A percentile compares a stretch with the other conserved stretches of the same genome.
Evolutionary conservation across 2,329 filamentous ascomycete genomes (phyloP).

Genomic region (Colletotrichum lini): DNA sequence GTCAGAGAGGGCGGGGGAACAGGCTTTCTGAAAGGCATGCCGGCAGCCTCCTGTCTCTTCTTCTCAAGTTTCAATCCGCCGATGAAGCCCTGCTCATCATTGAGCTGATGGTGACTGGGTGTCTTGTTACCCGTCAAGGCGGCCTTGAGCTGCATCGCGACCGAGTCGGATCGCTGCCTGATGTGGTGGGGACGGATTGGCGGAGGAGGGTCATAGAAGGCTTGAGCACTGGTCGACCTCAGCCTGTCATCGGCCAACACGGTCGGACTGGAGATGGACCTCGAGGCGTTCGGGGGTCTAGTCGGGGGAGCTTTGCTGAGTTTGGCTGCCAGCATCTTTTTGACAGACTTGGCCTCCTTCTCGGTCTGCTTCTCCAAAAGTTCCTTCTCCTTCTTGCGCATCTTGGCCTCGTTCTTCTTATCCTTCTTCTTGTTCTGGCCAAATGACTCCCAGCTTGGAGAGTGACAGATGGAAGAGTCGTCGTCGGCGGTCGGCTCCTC

Average conservation of each 20-base stretch:
- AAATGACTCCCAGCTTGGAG: constrained; percentile 74
- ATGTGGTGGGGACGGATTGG: constrained; percentile 28
- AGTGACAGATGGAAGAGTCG: constrained; percentile 70
- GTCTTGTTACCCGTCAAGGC: constrained; percentile 41
- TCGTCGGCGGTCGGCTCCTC: constrained; percentile 57
- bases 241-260: constrained; percentile 27
- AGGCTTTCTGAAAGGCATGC: constrained; percentile 21
- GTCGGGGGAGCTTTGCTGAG: constrained; percentile 56
- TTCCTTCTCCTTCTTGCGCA: constrained; percentile 60
- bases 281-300: constrained; percentile 31
- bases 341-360: constrained; percentile 55
- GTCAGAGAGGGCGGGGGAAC: constrained; percentile 12
- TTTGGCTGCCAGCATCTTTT: constrained; percentile 53
- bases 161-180: constrained; percentile 40
- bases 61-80: constrained; percentile 59
- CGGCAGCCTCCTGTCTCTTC: constrained; percentile 52
- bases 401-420: constrained; percentile 61
- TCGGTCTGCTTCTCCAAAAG: constrained; percentile 50
- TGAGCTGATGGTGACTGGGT: constrained; percentile 12
- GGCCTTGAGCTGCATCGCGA: constrained; percentile 41
- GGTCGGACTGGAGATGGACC: constrained; percentile 35
- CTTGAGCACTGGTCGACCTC: constrained; percentile 33
- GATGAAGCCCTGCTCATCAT: constrained; percentile 54
- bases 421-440: constrained; percentile 68
- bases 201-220: constrained; percentile 23